phyloP scores from a whole-genome alignment of 306 rosid genomes.

The Glycyrrhiza uralensis region DNA sequence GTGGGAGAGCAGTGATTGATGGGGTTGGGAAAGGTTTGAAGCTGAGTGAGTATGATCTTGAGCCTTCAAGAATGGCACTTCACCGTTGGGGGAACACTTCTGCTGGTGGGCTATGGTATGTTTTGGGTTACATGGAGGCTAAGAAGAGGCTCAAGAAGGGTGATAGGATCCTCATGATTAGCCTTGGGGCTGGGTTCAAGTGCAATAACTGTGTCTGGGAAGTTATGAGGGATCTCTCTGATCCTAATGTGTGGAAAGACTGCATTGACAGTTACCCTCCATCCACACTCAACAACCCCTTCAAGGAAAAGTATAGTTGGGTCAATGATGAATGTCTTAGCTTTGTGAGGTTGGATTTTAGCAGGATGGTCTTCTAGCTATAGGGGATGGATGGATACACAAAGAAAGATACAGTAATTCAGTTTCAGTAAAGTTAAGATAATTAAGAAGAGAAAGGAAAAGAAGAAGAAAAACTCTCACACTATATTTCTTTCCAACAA shows the following conservation, averaged over 20 bases:
- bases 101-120: slow-evolving; percentile 89
- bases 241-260: slow-evolving; percentile 66
- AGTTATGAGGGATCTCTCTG: slow-evolving; percentile 60
- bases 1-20: slow-evolving; percentile 73
- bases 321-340: slow-evolving; percentile 58
- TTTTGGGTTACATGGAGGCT: slow-evolving; percentile 89
- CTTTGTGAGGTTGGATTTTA: slow-evolving; percentile 56
- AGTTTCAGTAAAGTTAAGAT: not conserved
- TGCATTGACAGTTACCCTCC: slow-evolving; percentile 65
- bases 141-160: slow-evolving; percentile 79
- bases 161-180: slow-evolving; percentile 66
- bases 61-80: slow-evolving; percentile 82
- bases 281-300: slow-evolving; percentile 38
- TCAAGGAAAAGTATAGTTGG: slow-evolving; percentile 70
- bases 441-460: not conserved
- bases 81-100: slow-evolving; percentile 87
- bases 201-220: slow-evolving; percentile 92
- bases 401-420: not conserved
- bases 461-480: not conserved
- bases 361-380: not conserved
- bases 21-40: slow-evolving; percentile 68
- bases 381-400: not conserved
- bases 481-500: too few relatives aligned
- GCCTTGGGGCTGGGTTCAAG: slow-evolving; percentile 92
- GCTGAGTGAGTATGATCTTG: slow-evolving; percentile 57